A percentile compares a stretch with the other conserved stretches of the same genome.
Evolutionary conservation across 768 basidiomycete species (phyloP).

Genomic region (Mycena haematopus): DNA sequence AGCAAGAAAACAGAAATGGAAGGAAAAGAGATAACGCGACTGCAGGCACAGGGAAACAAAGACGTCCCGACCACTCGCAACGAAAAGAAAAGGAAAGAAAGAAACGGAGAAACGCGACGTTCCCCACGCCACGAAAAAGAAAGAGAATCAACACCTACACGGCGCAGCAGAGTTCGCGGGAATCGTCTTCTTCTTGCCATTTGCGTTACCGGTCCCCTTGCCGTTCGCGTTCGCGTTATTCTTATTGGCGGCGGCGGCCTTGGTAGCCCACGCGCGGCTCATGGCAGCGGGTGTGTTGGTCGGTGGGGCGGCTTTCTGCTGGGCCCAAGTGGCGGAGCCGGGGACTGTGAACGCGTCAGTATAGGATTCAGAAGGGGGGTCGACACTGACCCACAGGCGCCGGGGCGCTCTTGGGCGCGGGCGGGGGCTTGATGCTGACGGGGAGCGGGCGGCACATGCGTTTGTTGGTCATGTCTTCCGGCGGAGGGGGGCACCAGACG

Average conservation of each 20-base stretch:
- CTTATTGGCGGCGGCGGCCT: background rate
- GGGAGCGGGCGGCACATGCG: constrained; percentile 53
- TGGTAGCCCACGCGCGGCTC: constrained; percentile 32
- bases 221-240: constrained; percentile 2
- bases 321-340: constrained; percentile 46
- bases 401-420: constrained; percentile 30
- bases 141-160: constrained; percentile 5
- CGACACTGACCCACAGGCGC: constrained; percentile 35
- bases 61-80: too few relatives aligned
- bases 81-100: background rate
- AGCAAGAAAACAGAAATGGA: too few relatives aligned
- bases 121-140: too few relatives aligned
- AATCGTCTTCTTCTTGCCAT: constrained; percentile 7
- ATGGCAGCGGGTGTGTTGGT: constrained; percentile 22
- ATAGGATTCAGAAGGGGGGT: background rate
- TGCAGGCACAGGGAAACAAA: too few relatives aligned
- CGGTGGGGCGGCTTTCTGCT: constrained; percentile 30
- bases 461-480: constrained; percentile 52
- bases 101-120: too few relatives aligned
- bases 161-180: constrained; percentile 20
- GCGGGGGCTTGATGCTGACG: constrained; percentile 39
- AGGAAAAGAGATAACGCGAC: too few relatives aligned
- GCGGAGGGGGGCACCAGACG: constrained; percentile 46
- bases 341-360: constrained; percentile 38
- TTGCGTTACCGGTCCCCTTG: background rate